Evolutionary conservation across 768 basidiomycete species (phyloP).

Genomic region (Flagelloscypha sp.): DNA sequence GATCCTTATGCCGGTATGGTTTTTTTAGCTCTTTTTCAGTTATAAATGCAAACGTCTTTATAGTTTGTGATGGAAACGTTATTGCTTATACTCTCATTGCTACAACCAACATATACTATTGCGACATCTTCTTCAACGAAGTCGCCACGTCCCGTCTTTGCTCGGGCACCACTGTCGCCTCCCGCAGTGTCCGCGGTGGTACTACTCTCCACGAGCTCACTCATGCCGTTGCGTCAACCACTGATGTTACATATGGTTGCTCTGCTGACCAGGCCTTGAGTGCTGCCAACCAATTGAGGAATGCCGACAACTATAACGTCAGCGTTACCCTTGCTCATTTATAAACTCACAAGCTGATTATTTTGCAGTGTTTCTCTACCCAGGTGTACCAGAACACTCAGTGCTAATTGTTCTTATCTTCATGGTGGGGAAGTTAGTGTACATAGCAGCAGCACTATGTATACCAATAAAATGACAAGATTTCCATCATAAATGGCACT

Average conservation of each 20-base stretch:
- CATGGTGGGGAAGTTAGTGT: too few relatives aligned
- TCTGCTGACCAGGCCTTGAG: slow-evolving; percentile 30
- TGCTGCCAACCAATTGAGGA: slow-evolving; percentile 22
- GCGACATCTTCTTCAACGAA: slow-evolving; percentile 40
- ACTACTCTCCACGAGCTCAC: slow-evolving; percentile 43
- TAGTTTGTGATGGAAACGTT: too few relatives aligned
- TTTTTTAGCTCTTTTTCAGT: too few relatives aligned
- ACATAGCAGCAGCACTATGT: too few relatives aligned
- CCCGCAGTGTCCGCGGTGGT: slow-evolving; percentile 38
- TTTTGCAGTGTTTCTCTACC: slow-evolving; percentile 33
- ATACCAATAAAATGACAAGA: too few relatives aligned
- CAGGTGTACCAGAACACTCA: slow-evolving; percentile 34
- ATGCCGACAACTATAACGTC: slow-evolving; percentile 44
- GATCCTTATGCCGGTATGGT: too few relatives aligned
- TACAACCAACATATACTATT: slow-evolving; percentile 42
- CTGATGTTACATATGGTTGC: slow-evolving; percentile 35
- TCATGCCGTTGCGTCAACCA: slow-evolving; percentile 30
- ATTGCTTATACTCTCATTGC: slow-evolving; percentile 37
- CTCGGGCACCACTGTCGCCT: slow-evolving; percentile 33
- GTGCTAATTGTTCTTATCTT: slow-evolving; percentile 25
- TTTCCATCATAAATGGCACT: too few relatives aligned
- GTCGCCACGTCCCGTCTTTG: slow-evolving; percentile 30
- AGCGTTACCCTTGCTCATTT: slow-evolving; percentile 7
- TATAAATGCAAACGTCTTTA: too few relatives aligned
- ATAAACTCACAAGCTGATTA: neutral